phyloP scores from a whole-genome alignment of 805 yeast species.

The Kodamaea neixiangensis region DNA sequence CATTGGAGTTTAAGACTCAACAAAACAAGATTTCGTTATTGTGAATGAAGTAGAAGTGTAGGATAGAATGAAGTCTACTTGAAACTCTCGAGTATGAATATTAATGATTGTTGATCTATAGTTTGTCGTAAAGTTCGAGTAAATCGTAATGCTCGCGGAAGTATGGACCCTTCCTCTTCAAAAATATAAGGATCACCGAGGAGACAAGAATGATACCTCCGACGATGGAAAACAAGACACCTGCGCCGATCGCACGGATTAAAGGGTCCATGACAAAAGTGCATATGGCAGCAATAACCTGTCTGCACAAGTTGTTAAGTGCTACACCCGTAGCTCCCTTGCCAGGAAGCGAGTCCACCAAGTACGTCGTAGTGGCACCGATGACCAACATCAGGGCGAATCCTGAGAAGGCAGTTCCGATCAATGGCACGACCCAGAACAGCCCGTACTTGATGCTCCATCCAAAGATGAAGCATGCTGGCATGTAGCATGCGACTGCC shows the following conservation, averaged over 20 bases:
- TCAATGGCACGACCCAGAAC: conserved; percentile 77
- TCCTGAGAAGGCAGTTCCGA: conserved; percentile 83
- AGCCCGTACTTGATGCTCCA: conserved; percentile 72
- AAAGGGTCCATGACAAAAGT: conserved; percentile 76
- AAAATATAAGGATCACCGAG: conserved; percentile 42
- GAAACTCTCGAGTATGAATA: no score
- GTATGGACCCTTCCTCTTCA: conserved; percentile 57
- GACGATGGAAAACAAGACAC: conserved; percentile 67
- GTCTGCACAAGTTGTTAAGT: conserved; percentile 72
- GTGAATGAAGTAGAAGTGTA: not conserved
- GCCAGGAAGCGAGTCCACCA: conserved; percentile 84
- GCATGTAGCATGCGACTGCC: conserved; percentile 64
- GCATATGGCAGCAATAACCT: conserved; percentile 72
- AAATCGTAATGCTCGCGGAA: conserved; percentile 67
- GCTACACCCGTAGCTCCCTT: conserved; percentile 90
- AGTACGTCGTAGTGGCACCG: conserved; percentile 76
- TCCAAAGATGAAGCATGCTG: conserved; percentile 72
- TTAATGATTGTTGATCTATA: conserved; percentile 20
- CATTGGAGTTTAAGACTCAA: no score
- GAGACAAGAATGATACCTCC: conserved; percentile 56
- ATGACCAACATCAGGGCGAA: conserved; percentile 82
- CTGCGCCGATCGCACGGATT: conserved; percentile 64
- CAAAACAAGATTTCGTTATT: not conserved
- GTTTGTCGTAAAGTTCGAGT: conserved; percentile 54
- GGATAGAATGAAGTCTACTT: no score